phyloP scores from a whole-genome alignment of 192 early-diverging fungal species.

The Backusella westeae region DNA sequence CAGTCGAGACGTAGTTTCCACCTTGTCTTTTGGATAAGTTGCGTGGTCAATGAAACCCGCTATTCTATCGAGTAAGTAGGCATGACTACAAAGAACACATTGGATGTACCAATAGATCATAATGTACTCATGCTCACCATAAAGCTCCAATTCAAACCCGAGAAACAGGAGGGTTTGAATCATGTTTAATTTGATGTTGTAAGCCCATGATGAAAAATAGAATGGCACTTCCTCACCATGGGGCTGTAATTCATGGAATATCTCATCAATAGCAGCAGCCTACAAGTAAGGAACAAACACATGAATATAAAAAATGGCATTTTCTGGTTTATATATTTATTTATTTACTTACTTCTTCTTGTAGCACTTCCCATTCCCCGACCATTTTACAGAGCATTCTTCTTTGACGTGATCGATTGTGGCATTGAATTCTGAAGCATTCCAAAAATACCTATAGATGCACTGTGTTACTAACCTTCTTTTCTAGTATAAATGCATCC shows the following conservation, averaged over 20 bases:
- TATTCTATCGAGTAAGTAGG: constrained; percentile 1
- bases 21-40: not conserved
- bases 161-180: constrained; percentile 53
- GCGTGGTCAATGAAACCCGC: not conserved
- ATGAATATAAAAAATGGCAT: not conserved
- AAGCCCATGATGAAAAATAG: constrained; percentile 66
- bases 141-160: constrained; percentile 70
- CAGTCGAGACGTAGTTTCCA: not conserved
- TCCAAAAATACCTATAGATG: constrained; percentile 47
- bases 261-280: constrained; percentile 21
- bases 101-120: constrained; percentile 58
- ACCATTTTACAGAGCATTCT: constrained; percentile 58
- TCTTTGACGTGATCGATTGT: constrained; percentile 61
- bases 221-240: constrained; percentile 30
- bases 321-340: not conserved
- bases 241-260: constrained; percentile 14
- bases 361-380: constrained; percentile 54
- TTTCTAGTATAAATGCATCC: not conserved
- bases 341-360: constrained; percentile 43
- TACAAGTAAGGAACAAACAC: not conserved
- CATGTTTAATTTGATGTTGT: constrained; percentile 55
- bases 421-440: constrained; percentile 49
- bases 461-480: not conserved
- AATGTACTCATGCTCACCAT: constrained; percentile 57
- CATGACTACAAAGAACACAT: constrained; percentile 5